These are phyloP conservation scores for Knoxia roxburghii DNA, from an alignment of 257 asterid species.

Conservation along the genomic window DNA sequence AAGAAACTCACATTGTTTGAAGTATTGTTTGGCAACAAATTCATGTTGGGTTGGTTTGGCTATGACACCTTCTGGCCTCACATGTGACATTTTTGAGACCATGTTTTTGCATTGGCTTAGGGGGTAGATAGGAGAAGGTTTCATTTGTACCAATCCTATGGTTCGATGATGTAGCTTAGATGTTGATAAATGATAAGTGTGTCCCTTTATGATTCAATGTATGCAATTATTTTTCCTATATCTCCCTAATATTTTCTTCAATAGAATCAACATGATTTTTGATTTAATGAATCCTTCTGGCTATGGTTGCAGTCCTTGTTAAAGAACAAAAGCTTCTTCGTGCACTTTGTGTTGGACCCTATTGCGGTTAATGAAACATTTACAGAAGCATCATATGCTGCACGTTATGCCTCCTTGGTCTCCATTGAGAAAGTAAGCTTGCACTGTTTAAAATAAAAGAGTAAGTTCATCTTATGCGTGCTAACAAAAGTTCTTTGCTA, in stretches of 20 bases:
- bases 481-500: constrained; percentile 7
- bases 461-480: background rate
- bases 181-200: background rate
- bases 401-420: constrained; percentile 73
- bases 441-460: background rate
- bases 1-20: background rate
- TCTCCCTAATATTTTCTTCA: constrained; percentile 6
- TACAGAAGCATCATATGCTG: constrained; percentile 63
- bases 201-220: background rate
- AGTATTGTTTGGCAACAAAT: background rate
- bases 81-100: background rate
- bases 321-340: constrained; percentile 53
- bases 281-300: background rate
- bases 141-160: background rate
- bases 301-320: constrained; percentile 45
- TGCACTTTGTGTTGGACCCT: constrained; percentile 80
- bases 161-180: background rate
- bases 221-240: background rate
- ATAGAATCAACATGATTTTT: constrained; percentile 2
- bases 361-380: constrained; percentile 43
- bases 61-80: background rate
- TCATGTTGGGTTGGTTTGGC: background rate
- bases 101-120: background rate
- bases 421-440: constrained; percentile 62
- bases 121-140: background rate